Evolutionary conservation across 495 filamentous ascomycete genomes (phyloP), one percentile per base, ranked within the genome.

Genomic region (Daldinia concentrica): DNA sequence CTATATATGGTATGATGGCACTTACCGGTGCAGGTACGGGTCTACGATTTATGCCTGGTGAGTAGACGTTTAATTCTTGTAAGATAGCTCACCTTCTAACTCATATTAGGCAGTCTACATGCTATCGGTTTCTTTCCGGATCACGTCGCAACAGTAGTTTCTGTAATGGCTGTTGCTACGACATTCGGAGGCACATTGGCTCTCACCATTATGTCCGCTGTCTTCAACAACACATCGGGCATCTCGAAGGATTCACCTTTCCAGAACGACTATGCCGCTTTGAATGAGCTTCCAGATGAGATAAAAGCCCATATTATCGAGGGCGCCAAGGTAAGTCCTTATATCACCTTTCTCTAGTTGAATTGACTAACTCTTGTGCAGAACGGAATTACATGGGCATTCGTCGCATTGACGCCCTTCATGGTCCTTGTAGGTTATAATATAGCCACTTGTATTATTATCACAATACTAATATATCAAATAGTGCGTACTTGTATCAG

Each of bases 1-100:
- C 85, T 5, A 81, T 89, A 15, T 88, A 84, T 69, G 88, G 84
- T 45, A 89, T 89, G 84, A 84, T 91, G 79, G 87, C 83, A 0
- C 71, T 91, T 1, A 81, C 86, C 0, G 88, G 89, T 11, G 81
- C 76, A 1, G 88, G 89, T 0, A 86, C 86, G 0, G 89, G 87
- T n/a, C 37, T 81, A n/a, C 69, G 79, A 1, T 72, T 81, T 60
- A 85, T 88, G 80, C 74, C 68, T 34, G 51, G 61, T 58, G 60
- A 56, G 84, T 59, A 39, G 24, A 26, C 24, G 24, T 26, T 3
- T 3, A 26, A 26, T 26, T 26, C 24, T 26, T 26, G 1, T 26
- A 26, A 26, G 24, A 26, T 26, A 26, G 24, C 24, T 32, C 17
- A 14, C 5, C 15, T 27, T 30, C 57, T 66, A 48, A 52, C 19